phyloP scores from a whole-genome alignment of 139 green algal genomes.

The Coelastrella sp. region DNA sequence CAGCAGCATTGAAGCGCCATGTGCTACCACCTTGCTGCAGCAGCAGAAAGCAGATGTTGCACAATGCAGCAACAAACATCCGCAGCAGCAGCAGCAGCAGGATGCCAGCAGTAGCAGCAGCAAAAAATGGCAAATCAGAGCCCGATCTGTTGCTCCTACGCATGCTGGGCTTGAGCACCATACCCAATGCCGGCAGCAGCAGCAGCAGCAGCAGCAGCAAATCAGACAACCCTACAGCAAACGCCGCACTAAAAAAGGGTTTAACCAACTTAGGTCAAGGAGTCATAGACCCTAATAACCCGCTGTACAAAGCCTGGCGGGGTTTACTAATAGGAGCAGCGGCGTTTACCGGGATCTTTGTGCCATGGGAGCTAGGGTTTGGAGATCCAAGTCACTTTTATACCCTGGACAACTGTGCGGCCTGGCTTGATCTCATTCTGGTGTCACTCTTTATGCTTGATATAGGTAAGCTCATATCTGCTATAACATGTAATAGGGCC shows the following conservation, averaged over 20 bases:
- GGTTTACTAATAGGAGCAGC: constrained; percentile 45
- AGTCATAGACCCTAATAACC: constrained; percentile 38
- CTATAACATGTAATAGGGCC: too few relatives aligned
- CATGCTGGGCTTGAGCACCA: too few relatives aligned
- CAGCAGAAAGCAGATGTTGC: background rate
- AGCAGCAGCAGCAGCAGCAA: background rate
- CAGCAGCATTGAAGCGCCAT: too few relatives aligned
- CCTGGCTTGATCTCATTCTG: constrained; percentile 17
- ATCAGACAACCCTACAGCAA: too few relatives aligned
- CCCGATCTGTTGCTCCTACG: background rate
- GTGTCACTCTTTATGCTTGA: too few relatives aligned
- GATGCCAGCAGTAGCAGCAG: constrained; percentile 13
- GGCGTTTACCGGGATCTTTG: constrained; percentile 44
- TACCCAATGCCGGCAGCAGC: too few relatives aligned
- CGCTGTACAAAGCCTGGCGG: constrained; percentile 35
- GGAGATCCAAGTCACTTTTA: constrained; percentile 1
- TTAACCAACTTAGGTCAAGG: background rate
- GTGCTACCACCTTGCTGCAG: background rate
- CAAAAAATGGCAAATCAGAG: background rate
- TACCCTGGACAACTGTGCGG: background rate
- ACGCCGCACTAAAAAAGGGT: too few relatives aligned
- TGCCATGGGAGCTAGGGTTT: constrained; percentile 48
- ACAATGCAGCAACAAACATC: background rate
- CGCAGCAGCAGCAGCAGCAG: background rate
- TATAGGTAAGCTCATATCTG: too few relatives aligned